These are phyloP conservation scores for Trichoderma koningii DNA, from an alignment of 2,329 filamentous ascomycete genomes.

Conservation along the genomic window DNA sequence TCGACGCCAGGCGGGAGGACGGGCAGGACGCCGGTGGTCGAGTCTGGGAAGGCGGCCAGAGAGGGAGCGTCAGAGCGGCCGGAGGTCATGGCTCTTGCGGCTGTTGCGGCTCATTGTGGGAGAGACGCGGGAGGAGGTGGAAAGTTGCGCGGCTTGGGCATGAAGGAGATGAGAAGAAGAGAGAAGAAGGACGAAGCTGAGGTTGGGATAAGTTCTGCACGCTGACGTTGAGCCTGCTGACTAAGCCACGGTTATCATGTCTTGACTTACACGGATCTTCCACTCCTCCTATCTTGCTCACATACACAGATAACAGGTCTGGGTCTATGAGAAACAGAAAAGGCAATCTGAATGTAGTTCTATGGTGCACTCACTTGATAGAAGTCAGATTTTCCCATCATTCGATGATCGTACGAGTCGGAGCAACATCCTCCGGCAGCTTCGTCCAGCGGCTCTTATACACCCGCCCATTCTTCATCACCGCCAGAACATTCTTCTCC, in stretches of 20 bases:
- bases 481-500: conserved; percentile 50
- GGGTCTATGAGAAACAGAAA: too few relatives aligned
- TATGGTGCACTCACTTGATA: too few relatives aligned
- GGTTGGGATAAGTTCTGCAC: neutral
- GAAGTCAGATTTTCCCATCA: neutral
- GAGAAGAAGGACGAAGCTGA: neutral
- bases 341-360: too few relatives aligned
- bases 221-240: conserved; percentile 5
- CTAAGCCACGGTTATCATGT: conserved; percentile 5
- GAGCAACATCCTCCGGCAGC: conserved; percentile 26
- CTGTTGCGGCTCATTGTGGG: conserved; percentile 40
- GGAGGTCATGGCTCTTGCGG: conserved; percentile 40
- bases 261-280: neutral
- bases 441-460: conserved; percentile 37
- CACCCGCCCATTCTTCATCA: conserved; percentile 57
- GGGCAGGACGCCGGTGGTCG: conserved; percentile 47
- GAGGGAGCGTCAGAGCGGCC: conserved; percentile 40
- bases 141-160: neutral
- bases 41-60: conserved; percentile 34
- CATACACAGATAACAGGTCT: too few relatives aligned
- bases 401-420: neutral
- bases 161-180: neutral
- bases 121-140: neutral
- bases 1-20: conserved; percentile 47
- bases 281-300: too few relatives aligned